phyloP scores from a whole-genome alignment of 306 rosid species.

The Citrullus colocynthis region DNA sequence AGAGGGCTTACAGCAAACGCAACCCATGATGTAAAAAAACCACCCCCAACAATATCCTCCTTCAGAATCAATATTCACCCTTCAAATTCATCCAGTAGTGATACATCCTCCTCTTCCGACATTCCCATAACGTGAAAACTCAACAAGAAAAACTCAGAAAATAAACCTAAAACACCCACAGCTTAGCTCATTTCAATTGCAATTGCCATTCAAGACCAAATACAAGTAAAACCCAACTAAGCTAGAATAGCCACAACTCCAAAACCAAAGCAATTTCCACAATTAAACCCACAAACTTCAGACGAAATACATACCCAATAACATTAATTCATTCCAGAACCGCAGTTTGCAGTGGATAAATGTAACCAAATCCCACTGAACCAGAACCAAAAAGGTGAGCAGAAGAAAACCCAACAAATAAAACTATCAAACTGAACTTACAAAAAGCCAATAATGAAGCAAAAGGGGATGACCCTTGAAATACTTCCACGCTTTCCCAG shows the following conservation, averaged over 20 bases:
- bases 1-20: slow-evolving; percentile 81
- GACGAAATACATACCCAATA: background rate
- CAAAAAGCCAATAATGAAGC: background rate
- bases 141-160: background rate
- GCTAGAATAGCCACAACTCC: background rate
- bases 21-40: slow-evolving; percentile 58
- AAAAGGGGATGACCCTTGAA: background rate
- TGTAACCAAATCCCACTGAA: background rate
- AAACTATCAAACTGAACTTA: background rate
- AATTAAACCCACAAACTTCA: background rate
- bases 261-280: background rate
- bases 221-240: background rate
- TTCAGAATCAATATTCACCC: slow-evolving; percentile 32
- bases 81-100: slow-evolving; percentile 18
- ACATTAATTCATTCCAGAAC: background rate
- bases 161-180: background rate
- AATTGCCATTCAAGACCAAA: background rate
- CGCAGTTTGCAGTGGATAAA: background rate
- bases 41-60: slow-evolving; percentile 29
- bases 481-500: background rate
- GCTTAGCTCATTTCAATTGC: background rate
- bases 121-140: background rate
- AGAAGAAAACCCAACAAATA: background rate
- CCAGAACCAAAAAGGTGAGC: background rate
- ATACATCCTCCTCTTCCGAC: slow-evolving; percentile 2